Evolutionary conservation across 306 rosid species (phyloP).

Genomic region (Quercus rubra): DNA sequence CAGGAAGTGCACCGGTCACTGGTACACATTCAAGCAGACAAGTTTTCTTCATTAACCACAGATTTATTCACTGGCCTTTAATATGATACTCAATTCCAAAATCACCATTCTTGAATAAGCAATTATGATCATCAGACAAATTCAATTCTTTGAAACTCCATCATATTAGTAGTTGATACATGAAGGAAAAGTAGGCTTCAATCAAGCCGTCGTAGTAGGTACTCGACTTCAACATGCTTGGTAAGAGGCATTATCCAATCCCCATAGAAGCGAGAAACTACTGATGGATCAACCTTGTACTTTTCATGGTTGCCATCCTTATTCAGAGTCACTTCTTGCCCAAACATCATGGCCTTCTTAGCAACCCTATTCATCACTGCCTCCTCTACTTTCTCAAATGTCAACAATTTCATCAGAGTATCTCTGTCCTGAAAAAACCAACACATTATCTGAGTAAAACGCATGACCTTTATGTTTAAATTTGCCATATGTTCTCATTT

Average conservation of each 20-base stretch:
- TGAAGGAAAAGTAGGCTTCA: slow-evolving; percentile 12
- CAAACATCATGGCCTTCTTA: slow-evolving; percentile 70
- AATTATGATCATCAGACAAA: neutral
- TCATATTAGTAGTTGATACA: neutral
- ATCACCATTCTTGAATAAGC: neutral
- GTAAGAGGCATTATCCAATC: slow-evolving; percentile 91
- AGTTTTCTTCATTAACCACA: neutral
- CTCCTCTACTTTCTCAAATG: slow-evolving; percentile 66
- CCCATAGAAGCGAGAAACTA: slow-evolving; percentile 51
- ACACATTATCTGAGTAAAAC: neutral
- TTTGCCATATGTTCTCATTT: too few species aligned
- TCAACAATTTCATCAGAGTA: slow-evolving; percentile 78
- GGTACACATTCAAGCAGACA: too few species aligned
- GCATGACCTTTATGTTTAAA: neutral
- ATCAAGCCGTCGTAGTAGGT: slow-evolving; percentile 70
- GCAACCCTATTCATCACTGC: slow-evolving; percentile 75
- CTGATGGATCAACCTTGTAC: slow-evolving; percentile 56
- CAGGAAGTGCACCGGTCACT: too few species aligned
- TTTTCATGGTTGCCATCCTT: slow-evolving; percentile 2
- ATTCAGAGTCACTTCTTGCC: slow-evolving; percentile 53
- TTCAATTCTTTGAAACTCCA: neutral
- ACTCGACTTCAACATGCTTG: slow-evolving; percentile 77
- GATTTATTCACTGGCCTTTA: neutral
- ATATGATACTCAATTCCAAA: neutral
- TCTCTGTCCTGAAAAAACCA: slow-evolving; percentile 54